These are phyloP conservation scores for Zelopaecilomyces penicillatus DNA, from an alignment of 2,329 filamentous ascomycete genomes.

Conservation along the genomic window DNA sequence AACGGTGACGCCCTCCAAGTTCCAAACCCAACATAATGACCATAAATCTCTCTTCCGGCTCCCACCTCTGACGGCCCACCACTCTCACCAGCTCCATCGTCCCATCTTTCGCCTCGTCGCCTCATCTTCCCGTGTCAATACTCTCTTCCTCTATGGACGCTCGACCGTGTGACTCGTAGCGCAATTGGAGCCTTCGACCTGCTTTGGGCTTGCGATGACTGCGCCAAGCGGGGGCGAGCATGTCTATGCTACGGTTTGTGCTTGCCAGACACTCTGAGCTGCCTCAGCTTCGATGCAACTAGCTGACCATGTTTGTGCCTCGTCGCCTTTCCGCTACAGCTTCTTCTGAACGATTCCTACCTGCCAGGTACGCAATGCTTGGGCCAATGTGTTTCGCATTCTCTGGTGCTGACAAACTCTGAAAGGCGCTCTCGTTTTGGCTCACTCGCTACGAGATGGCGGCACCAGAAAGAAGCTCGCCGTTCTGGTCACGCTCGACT, in stretches of 20 bases:
- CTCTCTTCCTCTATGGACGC: background rate
- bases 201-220: constrained; percentile 25
- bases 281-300: constrained; percentile 5
- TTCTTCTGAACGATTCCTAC: constrained; percentile 86
- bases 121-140: constrained; percentile 1
- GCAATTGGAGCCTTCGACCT: constrained; percentile 12
- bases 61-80: no score
- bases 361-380: constrained; percentile 61
- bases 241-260: constrained; percentile 49
- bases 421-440: constrained; percentile 81
- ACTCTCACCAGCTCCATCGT: no score
- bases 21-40: no score
- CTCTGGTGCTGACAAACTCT: constrained; percentile 5
- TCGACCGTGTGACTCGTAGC: background rate
- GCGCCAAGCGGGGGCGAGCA: constrained; percentile 35
- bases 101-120: background rate
- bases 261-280: background rate
- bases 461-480: constrained; percentile 80
- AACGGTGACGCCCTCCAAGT: no score
- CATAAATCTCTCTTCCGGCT: no score
- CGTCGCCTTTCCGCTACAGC: constrained; percentile 42
- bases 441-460: constrained; percentile 87
- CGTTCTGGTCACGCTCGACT: constrained; percentile 73
- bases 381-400: background rate
- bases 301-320: constrained; percentile 1